Conservation (phyloP, 2,329 filamentous ascomycete species). For the Trichoderma arundinaceum region DNA sequence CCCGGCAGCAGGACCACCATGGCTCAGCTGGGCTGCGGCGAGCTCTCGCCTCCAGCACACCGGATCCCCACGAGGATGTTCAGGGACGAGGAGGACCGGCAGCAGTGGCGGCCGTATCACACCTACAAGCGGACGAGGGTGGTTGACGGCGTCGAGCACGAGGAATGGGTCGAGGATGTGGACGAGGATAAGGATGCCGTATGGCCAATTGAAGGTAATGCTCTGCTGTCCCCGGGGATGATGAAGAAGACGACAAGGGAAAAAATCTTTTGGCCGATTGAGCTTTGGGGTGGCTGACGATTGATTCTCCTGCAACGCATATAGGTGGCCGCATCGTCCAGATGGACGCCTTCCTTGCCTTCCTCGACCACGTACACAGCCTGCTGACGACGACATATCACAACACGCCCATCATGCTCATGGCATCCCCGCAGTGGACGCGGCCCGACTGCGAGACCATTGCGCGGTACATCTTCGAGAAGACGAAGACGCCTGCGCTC, state of each 20-base stretch:
- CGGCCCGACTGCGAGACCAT: conserved; percentile 84
- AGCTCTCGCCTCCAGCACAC: conserved; percentile 87
- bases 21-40: conserved; percentile 86
- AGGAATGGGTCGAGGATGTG: conserved; percentile 86
- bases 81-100: conserved; percentile 76
- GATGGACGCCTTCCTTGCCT: conserved; percentile 91
- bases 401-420: conserved; percentile 91
- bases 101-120: conserved; percentile 75
- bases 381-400: conserved; percentile 90
- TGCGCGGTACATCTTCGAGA: conserved; percentile 95
- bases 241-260: neutral
- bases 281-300: too few relatives aligned
- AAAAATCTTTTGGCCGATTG: neutral
- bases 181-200: conserved; percentile 87
- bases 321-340: conserved; percentile 80
- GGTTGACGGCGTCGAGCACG: conserved; percentile 56
- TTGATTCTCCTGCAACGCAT: too few relatives aligned
- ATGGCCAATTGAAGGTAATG: conserved; percentile 74
- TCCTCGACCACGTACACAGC: conserved; percentile 90
- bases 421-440: conserved; percentile 90
- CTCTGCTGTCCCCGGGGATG: neutral
- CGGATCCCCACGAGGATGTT: conserved; percentile 96
- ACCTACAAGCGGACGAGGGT: conserved; percentile 69
- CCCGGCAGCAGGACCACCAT: conserved; percentile 88
- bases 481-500: conserved; percentile 91